phyloP scores from a whole-genome alignment of 2,329 filamentous ascomycete species.

The Sporothrix luriei region DNA sequence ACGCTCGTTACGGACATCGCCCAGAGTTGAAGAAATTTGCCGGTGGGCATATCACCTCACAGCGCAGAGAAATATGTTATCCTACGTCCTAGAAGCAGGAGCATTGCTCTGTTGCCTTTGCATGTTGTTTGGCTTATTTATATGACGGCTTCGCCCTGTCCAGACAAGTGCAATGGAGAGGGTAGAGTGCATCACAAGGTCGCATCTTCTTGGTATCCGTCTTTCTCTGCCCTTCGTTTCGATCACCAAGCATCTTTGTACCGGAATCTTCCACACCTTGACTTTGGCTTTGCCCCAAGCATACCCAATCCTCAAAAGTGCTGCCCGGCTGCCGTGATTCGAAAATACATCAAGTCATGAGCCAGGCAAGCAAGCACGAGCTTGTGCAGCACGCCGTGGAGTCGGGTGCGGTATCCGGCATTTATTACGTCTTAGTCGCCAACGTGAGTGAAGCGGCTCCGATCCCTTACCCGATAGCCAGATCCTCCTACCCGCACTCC shows the following conservation, averaged over 20 bases:
- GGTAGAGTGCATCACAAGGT: background rate
- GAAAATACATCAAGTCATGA: constrained; percentile 20
- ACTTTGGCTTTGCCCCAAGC: background rate
- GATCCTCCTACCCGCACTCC: background rate
- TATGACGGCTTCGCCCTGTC: background rate
- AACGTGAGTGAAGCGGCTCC: constrained; percentile 27
- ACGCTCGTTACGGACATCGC: background rate
- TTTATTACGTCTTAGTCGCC: constrained; percentile 32
- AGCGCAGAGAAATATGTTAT: background rate
- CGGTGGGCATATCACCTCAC: background rate
- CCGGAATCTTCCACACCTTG: background rate
- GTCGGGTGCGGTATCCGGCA: constrained; percentile 19
- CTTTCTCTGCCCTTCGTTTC: background rate
- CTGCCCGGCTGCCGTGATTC: too few relatives aligned
- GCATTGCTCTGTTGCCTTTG: background rate
- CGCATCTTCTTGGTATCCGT: background rate
- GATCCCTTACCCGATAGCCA: background rate
- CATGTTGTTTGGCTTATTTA: constrained; percentile 8
- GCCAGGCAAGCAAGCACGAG: constrained; percentile 7
- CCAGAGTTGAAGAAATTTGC: background rate
- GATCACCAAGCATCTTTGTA: background rate
- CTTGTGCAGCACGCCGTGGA: constrained; percentile 14
- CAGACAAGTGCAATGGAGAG: background rate
- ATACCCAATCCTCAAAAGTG: background rate
- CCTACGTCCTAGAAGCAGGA: background rate